Conservation (phyloP, 2,329 filamentous ascomycete species). For the Clonostachys rhizophaga region DNA sequence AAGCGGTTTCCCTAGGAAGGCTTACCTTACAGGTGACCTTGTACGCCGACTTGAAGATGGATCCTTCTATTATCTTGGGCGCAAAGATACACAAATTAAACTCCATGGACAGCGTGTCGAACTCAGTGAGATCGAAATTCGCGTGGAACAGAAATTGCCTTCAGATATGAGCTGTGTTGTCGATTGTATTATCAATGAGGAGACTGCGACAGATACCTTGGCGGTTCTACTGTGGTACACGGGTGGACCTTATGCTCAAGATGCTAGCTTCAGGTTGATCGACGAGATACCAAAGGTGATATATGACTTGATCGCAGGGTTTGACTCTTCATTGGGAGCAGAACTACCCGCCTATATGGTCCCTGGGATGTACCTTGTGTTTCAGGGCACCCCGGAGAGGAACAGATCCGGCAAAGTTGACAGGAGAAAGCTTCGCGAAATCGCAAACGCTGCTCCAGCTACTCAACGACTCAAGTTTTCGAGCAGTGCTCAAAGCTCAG, state of each 20-base stretch:
- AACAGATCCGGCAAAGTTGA: slow-evolving; percentile 19
- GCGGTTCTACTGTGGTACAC: background rate
- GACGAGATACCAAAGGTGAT: background rate
- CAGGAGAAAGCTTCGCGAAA: slow-evolving; percentile 13
- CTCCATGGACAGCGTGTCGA: slow-evolving; percentile 49
- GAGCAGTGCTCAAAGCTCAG: background rate
- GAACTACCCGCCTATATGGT: slow-evolving; percentile 20
- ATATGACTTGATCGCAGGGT: background rate
- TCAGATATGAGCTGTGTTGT: background rate
- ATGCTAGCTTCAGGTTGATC: background rate
- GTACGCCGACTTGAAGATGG: slow-evolving; percentile 22
- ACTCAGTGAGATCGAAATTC: slow-evolving; percentile 16
- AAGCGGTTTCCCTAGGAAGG: slow-evolving; percentile 4
- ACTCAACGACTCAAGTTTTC: slow-evolving; percentile 3
- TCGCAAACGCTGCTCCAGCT: slow-evolving; percentile 10
- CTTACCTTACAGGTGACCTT: slow-evolving; percentile 41
- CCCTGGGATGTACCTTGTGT: slow-evolving; percentile 18
- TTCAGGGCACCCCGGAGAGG: slow-evolving; percentile 14
- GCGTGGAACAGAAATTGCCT: slow-evolving; percentile 1
- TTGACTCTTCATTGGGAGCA: background rate
- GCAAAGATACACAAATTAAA: slow-evolving; percentile 52
- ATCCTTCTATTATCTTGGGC: slow-evolving; percentile 33
- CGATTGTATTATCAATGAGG: background rate
- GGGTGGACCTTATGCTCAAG: background rate
- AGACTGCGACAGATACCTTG: background rate